phyloP scores from a whole-genome alignment of 805 yeast genomes.

The Metschnikowia lochheadii region DNA sequence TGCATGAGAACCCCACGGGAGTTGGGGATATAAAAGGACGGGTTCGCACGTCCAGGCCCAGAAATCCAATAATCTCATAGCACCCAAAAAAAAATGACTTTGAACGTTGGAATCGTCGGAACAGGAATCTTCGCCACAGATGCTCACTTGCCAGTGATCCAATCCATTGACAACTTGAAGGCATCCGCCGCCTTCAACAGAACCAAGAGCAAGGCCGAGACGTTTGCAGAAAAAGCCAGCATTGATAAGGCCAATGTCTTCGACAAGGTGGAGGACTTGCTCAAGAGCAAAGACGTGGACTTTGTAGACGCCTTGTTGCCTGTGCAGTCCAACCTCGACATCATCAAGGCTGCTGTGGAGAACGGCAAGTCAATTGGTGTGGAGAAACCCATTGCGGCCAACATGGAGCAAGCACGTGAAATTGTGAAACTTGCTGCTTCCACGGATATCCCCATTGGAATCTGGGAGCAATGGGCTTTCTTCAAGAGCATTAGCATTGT shows the following conservation, averaged over 20 bases:
- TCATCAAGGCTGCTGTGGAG: conserved; percentile 64
- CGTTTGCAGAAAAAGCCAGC: conserved; percentile 63
- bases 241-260: conserved; percentile 49
- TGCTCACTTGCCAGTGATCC: conserved; percentile 72
- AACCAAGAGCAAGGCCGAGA: conserved; percentile 77
- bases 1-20: neutral
- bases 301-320: conserved; percentile 85
- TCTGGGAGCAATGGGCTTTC: conserved; percentile 86
- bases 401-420: conserved; percentile 71
- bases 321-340: conserved; percentile 71
- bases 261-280: conserved; percentile 58
- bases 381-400: conserved; percentile 93
- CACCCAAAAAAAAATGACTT: conserved; percentile 14
- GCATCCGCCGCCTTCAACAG: conserved; percentile 78
- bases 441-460: conserved; percentile 63
- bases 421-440: conserved; percentile 63
- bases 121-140: conserved; percentile 88
- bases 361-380: conserved; percentile 74
- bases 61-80: neutral
- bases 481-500: conserved; percentile 55
- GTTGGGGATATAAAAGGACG: neutral
- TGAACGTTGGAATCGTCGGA: conserved; percentile 67
- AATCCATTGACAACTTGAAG: conserved; percentile 47
- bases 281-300: conserved; percentile 65
- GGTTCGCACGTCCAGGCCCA: neutral